Evolutionary conservation across 1,284 basidiomycete species (phyloP).

Genomic region (Ganoderma meredithae): DNA sequence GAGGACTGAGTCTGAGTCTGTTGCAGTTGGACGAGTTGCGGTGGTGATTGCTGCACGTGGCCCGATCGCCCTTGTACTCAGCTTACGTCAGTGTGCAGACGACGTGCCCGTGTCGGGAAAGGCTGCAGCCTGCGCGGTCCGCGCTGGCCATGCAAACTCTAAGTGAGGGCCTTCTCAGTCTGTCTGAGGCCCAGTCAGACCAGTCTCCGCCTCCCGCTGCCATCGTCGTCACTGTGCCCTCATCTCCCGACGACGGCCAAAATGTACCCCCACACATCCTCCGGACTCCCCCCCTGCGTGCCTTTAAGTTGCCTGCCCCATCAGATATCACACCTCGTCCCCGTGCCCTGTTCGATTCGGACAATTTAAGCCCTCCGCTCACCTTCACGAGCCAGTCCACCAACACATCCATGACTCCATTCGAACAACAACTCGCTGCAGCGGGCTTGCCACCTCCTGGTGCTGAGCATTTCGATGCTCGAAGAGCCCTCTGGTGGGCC

Average conservation of each 20-base stretch:
- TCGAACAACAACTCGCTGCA: constrained; percentile 48
- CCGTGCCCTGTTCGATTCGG: constrained; percentile 13
- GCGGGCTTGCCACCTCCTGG: constrained; percentile 65
- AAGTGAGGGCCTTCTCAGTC: constrained; percentile 8
- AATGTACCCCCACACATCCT: constrained; percentile 11
- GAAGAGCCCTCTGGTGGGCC: constrained; percentile 67
- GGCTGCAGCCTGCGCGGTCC: background rate
- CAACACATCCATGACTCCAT: constrained; percentile 33
- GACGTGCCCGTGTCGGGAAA: constrained; percentile 19
- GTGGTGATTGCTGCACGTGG: constrained; percentile 33
- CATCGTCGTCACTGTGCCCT: constrained; percentile 39
- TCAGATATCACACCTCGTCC: constrained; percentile 26
- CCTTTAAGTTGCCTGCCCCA: constrained; percentile 16
- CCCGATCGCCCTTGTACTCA: constrained; percentile 7
- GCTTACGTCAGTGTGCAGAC: constrained; percentile 32
- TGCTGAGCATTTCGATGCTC: constrained; percentile 64
- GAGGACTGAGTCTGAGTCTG: constrained; percentile 15
- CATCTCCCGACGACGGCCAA: constrained; percentile 35
- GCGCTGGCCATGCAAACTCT: constrained; percentile 23
- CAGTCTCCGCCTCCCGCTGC: constrained; percentile 17
- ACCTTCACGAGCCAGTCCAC: constrained; percentile 10
- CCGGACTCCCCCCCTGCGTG: constrained; percentile 14
- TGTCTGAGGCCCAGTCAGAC: constrained; percentile 1
- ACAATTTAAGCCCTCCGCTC: constrained; percentile 15
- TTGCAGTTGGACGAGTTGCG: constrained; percentile 10